Percentiles rank a stretch among this genome's conserved stretches.
Evolutionary conservation across 2,329 filamentous ascomycete genomes (phyloP).

Genomic region (Helotiales sp.): DNA sequence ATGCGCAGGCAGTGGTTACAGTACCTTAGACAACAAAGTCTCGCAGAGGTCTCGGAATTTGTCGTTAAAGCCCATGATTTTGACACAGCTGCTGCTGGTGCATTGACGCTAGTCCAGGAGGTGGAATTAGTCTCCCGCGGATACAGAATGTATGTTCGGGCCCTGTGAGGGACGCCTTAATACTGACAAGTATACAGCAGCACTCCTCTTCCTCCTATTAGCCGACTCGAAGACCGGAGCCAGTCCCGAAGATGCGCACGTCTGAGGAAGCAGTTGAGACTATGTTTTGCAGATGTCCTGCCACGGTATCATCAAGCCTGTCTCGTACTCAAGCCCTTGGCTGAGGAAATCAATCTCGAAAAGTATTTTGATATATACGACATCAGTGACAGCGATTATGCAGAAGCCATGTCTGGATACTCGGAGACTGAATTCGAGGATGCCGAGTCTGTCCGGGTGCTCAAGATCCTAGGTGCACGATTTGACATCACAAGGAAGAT

Average conservation of each 20-base stretch:
- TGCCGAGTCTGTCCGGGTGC: conserved; percentile 70
- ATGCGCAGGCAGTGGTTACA: conserved; percentile 79
- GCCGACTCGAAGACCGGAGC: conserved; percentile 79
- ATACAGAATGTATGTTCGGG: conserved; percentile 69
- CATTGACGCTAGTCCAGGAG: conserved; percentile 83
- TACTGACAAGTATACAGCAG: conserved; percentile 55
- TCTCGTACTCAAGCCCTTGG: conserved; percentile 66
- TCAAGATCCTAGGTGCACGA: conserved; percentile 80
- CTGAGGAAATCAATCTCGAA: conserved; percentile 79
- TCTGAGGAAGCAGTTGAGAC: conserved; percentile 73
- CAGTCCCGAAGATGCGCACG: conserved; percentile 78
- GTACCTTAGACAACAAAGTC: conserved; percentile 72
- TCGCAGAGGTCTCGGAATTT: conserved; percentile 67
- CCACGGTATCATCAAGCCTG: conserved; percentile 71
- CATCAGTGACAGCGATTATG: conserved; percentile 70
- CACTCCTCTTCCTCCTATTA: conserved; percentile 87
- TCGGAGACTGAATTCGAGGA: conserved; percentile 71
- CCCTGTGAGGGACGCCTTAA: neutral
- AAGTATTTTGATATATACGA: conserved; percentile 93
- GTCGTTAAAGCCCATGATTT: conserved; percentile 77
- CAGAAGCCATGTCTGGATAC: conserved; percentile 66
- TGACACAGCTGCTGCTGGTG: conserved; percentile 73
- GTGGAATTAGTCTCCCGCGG: conserved; percentile 93
- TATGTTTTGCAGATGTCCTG: conserved; percentile 68
- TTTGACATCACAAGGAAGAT: conserved; percentile 81